A percentile compares a stretch with the other conserved stretches of the same genome.
Conservation (phyloP, 768 basidiomycete genomes). For the Termitomyces sp. region DNA sequence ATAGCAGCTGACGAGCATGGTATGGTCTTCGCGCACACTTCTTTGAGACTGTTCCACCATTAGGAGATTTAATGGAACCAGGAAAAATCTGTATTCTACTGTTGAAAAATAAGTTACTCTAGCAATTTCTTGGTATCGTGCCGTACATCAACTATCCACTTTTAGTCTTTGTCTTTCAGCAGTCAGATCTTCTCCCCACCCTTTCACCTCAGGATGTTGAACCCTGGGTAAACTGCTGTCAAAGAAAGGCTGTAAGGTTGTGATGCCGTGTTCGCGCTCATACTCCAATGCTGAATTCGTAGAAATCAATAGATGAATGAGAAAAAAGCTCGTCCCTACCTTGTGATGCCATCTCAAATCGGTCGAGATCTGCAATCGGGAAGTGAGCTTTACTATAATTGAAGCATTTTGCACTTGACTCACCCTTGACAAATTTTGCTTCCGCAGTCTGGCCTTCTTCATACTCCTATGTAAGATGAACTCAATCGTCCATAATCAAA, state of each 20-base stretch:
- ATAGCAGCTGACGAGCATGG: constrained; percentile 92
- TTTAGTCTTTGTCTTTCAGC: neutral
- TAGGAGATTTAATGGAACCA: constrained; percentile 20
- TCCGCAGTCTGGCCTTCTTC: constrained; percentile 69
- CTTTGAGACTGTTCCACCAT: constrained; percentile 87
- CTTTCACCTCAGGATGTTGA: constrained; percentile 63
- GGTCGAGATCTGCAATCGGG: constrained; percentile 62
- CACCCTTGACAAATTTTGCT: constrained; percentile 84
- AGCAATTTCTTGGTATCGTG: neutral
- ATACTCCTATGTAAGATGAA: constrained; percentile 55
- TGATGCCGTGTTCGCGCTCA: constrained; percentile 43
- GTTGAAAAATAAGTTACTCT: neutral
- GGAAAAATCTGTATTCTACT: neutral
- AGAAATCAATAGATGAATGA: neutral
- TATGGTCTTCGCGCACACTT: constrained; percentile 89
- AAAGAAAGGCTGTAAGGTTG: constrained; percentile 68
- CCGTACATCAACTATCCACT: neutral
- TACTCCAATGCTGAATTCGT: constrained; percentile 59
- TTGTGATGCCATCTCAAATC: constrained; percentile 86
- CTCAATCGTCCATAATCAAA: neutral
- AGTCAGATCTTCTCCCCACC: constrained; percentile 59
- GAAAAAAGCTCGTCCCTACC: constrained; percentile 28
- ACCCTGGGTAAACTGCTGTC: constrained; percentile 73
- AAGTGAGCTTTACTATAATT: neutral
- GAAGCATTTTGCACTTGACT: neutral